Conservation (phyloP, 179 eudicot genomes). For the Actinidia polygama region DNA sequence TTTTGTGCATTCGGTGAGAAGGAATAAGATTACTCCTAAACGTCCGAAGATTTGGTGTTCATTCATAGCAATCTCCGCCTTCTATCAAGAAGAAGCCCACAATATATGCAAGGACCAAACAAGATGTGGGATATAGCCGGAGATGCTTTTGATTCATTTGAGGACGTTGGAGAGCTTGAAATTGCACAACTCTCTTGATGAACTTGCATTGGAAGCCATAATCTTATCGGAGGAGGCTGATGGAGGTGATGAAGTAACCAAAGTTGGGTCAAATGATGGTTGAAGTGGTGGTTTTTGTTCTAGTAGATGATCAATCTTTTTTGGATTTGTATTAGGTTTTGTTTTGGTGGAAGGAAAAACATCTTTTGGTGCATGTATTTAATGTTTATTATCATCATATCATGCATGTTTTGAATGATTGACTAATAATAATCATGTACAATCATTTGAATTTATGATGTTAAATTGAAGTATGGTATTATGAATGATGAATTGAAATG, state of each 20-base stretch:
- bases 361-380: too few species aligned
- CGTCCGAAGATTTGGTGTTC: not conserved
- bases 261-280: not conserved
- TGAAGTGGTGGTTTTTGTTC: not conserved
- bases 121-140: conserved; percentile 16
- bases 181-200: not conserved
- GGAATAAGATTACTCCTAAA: conserved; percentile 14
- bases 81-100: not conserved
- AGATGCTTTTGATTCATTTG: conserved; percentile 8
- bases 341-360: too few species aligned
- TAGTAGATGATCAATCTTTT: not conserved
- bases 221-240: not conserved
- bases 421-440: not conserved
- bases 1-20: conserved; percentile 5
- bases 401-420: not conserved
- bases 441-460: too few species aligned
- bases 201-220: not conserved
- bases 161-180: conserved; percentile 6
- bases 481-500: not conserved
- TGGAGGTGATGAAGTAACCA: not conserved
- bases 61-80: conserved; percentile 16
- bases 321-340: too few species aligned
- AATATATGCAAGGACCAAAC: conserved; percentile 6
- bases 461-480: not conserved
- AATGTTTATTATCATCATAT: too few species aligned